Conservation (phyloP, 805 yeast species). For the Cyberlindnera euphorbiae region DNA sequence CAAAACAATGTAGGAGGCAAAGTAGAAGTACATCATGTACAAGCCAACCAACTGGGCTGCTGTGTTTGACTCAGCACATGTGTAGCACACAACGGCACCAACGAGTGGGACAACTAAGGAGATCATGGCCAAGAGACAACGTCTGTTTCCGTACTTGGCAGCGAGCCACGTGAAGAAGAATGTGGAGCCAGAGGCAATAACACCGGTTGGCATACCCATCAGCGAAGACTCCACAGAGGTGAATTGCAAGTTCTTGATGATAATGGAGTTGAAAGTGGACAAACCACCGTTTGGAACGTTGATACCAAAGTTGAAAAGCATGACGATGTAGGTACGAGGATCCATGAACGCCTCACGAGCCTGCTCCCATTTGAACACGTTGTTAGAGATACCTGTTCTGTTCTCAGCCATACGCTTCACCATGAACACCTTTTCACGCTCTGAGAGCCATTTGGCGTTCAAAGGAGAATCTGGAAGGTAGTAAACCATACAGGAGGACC, state of each 20-base stretch:
- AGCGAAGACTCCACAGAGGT: conserved; percentile 22
- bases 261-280: conserved; percentile 25
- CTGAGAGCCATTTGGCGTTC: conserved; percentile 39
- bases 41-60: conserved; percentile 27
- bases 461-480: conserved; percentile 50
- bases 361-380: conserved; percentile 36
- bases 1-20: conserved; percentile 30
- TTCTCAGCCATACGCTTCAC: conserved; percentile 37
- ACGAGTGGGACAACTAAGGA: conserved; percentile 26
- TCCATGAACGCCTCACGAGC: conserved; percentile 40
- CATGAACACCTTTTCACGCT: conserved; percentile 40
- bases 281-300: conserved; percentile 34
- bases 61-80: conserved; percentile 17
- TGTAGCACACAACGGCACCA: conserved; percentile 26
- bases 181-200: conserved; percentile 29
- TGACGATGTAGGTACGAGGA: conserved; percentile 30
- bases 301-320: conserved; percentile 29
- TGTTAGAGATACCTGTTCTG: conserved; percentile 40
- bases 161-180: conserved; percentile 30
- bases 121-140: conserved; percentile 25
- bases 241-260: conserved; percentile 23
- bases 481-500: conserved; percentile 28
- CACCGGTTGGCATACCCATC: conserved; percentile 28
- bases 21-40: conserved; percentile 32
- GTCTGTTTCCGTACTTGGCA: conserved; percentile 28